Evolutionary conservation across 1,284 basidiomycete genomes (phyloP).

Genomic region (Meira nashicola): DNA sequence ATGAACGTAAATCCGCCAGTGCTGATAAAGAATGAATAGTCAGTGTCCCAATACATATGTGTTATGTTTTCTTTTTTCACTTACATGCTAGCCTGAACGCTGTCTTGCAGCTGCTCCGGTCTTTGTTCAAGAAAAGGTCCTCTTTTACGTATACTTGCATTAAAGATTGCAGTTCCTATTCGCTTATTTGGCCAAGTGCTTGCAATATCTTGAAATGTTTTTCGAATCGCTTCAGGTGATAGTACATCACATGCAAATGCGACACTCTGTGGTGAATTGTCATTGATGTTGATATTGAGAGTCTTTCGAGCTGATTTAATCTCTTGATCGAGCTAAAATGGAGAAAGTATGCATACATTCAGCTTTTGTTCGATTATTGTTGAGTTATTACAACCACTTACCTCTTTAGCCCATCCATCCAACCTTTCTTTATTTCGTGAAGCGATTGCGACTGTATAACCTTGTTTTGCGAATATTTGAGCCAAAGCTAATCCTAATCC

Average conservation of each 20-base stretch:
- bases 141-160: conserved; percentile 31
- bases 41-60: not conserved
- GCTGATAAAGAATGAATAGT: not conserved
- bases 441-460: conserved; percentile 36
- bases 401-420: conserved; percentile 23
- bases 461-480: conserved; percentile 27
- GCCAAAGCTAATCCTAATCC: conserved; percentile 36
- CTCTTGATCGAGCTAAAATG: not conserved
- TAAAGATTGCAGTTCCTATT: conserved; percentile 38
- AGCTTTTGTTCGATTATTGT: not conserved
- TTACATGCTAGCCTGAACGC: conserved; percentile 27
- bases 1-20: conserved; percentile 34
- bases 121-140: conserved; percentile 27
- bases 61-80: not conserved
- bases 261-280: conserved; percentile 14
- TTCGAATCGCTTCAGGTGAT: conserved; percentile 19
- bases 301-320: not conserved
- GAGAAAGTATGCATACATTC: not conserved
- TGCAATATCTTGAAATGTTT: conserved; percentile 17
- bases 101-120: conserved; percentile 22
- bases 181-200: conserved; percentile 23
- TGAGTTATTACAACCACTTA: conserved; percentile 2
- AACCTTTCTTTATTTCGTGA: conserved; percentile 27
- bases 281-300: not conserved
- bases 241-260: conserved; percentile 40